A percentile compares a stretch with the other conserved stretches of the same genome.
phyloP scores from a whole-genome alignment of 2,329 filamentous ascomycete species.

The Aspergillus hiratsukae region DNA sequence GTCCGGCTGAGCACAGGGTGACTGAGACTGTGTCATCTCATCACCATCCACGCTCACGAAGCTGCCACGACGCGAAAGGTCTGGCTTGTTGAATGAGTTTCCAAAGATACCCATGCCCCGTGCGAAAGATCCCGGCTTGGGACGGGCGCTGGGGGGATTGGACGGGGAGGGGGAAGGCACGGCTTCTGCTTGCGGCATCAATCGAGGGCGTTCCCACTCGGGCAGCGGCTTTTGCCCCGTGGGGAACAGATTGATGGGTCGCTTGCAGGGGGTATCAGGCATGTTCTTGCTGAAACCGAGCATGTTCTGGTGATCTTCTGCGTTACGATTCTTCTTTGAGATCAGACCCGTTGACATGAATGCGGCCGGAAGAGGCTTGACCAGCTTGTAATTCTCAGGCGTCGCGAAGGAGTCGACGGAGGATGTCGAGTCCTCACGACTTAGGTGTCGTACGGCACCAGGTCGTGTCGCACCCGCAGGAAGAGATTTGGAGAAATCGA shows the following conservation, averaged over 20 bases:
- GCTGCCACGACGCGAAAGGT: slow-evolving; percentile 58
- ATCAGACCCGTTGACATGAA: slow-evolving; percentile 94
- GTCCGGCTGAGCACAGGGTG: slow-evolving; percentile 52
- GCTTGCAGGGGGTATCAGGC: slow-evolving; percentile 96
- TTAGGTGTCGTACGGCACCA: slow-evolving; percentile 37
- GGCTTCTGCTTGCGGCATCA: slow-evolving; percentile 69
- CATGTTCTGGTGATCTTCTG: slow-evolving; percentile 59
- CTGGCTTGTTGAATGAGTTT: slow-evolving; percentile 47
- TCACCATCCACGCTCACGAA: slow-evolving; percentile 78
- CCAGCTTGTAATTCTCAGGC: slow-evolving; percentile 70
- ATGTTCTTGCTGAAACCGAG: slow-evolving; percentile 60
- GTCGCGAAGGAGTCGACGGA: slow-evolving; percentile 61
- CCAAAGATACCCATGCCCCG: slow-evolving; percentile 61
- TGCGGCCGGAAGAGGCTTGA: slow-evolving; percentile 71
- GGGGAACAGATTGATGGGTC: slow-evolving; percentile 65
- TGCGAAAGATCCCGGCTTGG: slow-evolving; percentile 64
- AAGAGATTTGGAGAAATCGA: slow-evolving; percentile 70
- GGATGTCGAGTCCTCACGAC: slow-evolving; percentile 46
- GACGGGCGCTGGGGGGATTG: slow-evolving; percentile 57
- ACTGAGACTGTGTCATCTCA: slow-evolving; percentile 58
- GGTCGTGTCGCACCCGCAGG: slow-evolving; percentile 62
- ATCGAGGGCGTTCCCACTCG: slow-evolving; percentile 57
- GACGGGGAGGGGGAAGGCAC: slow-evolving; percentile 79
- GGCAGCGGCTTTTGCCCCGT: slow-evolving; percentile 54
- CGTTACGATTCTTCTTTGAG: slow-evolving; percentile 86